Evolutionary conservation across 2,329 filamentous ascomycete species (phyloP).

Genomic region (Penicillium vulpinum): DNA sequence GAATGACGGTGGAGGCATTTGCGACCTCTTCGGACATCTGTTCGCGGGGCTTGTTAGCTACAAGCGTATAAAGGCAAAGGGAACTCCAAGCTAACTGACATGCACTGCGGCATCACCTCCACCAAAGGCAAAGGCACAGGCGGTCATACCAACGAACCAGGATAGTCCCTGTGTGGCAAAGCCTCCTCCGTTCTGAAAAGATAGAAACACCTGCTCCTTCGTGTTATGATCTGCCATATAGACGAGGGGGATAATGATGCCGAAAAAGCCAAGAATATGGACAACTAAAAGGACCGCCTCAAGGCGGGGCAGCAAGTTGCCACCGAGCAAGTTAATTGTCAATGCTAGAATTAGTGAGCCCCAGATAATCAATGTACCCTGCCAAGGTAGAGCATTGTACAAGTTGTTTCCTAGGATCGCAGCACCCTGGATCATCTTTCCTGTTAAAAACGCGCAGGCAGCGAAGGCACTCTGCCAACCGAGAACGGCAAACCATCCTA

Average conservation of each 20-base stretch:
- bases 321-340: constrained; percentile 47
- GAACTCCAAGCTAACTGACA: constrained; percentile 23
- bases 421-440: constrained; percentile 38
- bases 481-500: constrained; percentile 42
- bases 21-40: constrained; percentile 42
- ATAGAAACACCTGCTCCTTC: constrained; percentile 48
- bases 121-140: constrained; percentile 37
- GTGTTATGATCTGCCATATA: constrained; percentile 45
- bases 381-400: constrained; percentile 47
- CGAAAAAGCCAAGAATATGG: constrained; percentile 55
- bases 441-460: constrained; percentile 34
- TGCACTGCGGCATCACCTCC: constrained; percentile 42
- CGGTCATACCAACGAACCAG: constrained; percentile 38
- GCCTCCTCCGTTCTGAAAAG: constrained; percentile 49
- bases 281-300: constrained; percentile 52
- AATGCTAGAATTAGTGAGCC: constrained; percentile 42
- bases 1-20: constrained; percentile 38
- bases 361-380: constrained; percentile 51
- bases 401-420: constrained; percentile 38
- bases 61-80: neutral
- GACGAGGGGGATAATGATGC: constrained; percentile 50
- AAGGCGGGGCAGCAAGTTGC: constrained; percentile 46
- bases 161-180: constrained; percentile 48
- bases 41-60: neutral
- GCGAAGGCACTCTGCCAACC: constrained; percentile 47